Percentiles rank a stretch among this genome's conserved stretches.
Conservation (phyloP, 2,329 filamentous ascomycete species). For the Pseudogymnoascus sp. region DNA sequence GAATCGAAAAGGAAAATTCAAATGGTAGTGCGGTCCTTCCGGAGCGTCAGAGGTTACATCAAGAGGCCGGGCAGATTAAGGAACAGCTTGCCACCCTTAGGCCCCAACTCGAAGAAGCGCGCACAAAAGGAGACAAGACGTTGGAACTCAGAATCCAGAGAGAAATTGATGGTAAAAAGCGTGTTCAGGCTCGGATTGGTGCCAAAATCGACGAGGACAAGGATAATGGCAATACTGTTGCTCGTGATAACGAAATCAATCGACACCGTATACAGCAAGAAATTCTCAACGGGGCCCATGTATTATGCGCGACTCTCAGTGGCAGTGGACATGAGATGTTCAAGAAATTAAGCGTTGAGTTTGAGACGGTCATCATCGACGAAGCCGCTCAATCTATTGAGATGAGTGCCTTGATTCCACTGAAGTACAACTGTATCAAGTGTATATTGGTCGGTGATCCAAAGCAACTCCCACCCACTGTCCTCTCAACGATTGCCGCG, state of each 20-base stretch:
- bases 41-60: constrained; percentile 52
- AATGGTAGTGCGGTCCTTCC: constrained; percentile 47
- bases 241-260: constrained; percentile 78
- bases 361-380: constrained; percentile 97
- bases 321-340: constrained; percentile 98
- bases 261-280: constrained; percentile 81
- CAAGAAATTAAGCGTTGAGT: constrained; percentile 86
- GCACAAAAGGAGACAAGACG: constrained; percentile 44
- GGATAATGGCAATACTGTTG: constrained; percentile 73
- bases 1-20: constrained; percentile 55
- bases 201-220: constrained; percentile 80
- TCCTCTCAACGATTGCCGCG: constrained; percentile 87
- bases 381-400: constrained; percentile 98
- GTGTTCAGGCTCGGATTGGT: constrained; percentile 68
- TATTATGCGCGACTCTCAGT: constrained; percentile 90
- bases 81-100: constrained; percentile 65
- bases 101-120: constrained; percentile 61
- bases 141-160: constrained; percentile 55
- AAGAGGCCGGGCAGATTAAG: constrained; percentile 66
- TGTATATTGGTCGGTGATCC: constrained; percentile 97
- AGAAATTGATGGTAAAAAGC: constrained; percentile 71
- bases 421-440: constrained; percentile 96
- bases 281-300: constrained; percentile 82
- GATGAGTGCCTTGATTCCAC: constrained; percentile 86
- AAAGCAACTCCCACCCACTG: constrained; percentile 92